Conservation (phyloP, 768 basidiomycete species). For the Hypholoma fasciculare region DNA sequence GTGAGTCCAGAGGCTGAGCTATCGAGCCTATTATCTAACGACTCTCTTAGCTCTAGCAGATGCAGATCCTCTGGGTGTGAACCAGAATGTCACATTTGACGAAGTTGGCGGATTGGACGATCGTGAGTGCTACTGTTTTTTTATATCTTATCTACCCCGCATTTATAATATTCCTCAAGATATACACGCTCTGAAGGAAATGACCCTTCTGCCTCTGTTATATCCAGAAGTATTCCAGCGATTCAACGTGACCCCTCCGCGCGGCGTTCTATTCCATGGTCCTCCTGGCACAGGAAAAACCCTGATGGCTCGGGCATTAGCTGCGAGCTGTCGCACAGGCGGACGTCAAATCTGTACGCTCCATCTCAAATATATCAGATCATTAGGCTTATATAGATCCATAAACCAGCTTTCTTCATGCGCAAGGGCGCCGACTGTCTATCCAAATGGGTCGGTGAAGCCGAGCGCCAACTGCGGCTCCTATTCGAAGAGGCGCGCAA, state of each 20-base stretch:
- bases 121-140: constrained; percentile 51
- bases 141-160: neutral
- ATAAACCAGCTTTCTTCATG: constrained; percentile 93
- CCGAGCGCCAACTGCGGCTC: constrained; percentile 91
- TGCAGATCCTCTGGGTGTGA: constrained; percentile 93
- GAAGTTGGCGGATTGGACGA: constrained; percentile 96
- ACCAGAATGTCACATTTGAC: constrained; percentile 92
- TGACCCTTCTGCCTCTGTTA: constrained; percentile 92
- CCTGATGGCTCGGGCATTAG: constrained; percentile 88
- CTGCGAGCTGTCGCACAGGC: constrained; percentile 85
- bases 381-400: neutral
- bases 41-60: constrained; percentile 70
- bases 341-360: constrained; percentile 85
- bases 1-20: constrained; percentile 36
- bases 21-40: constrained; percentile 15
- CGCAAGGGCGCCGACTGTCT: constrained; percentile 97
- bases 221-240: constrained; percentile 97
- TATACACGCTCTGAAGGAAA: constrained; percentile 96
- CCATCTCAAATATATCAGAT: neutral
- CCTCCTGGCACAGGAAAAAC: constrained; percentile 99
- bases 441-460: constrained; percentile 99
- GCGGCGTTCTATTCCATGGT: constrained; percentile 96
- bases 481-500: constrained; percentile 95
- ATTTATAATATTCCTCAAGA: constrained; percentile 45
- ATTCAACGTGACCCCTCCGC: constrained; percentile 91